Evolutionary conservation across 345 rosid genomes (phyloP).

Genomic region (Citrus glauca): DNA sequence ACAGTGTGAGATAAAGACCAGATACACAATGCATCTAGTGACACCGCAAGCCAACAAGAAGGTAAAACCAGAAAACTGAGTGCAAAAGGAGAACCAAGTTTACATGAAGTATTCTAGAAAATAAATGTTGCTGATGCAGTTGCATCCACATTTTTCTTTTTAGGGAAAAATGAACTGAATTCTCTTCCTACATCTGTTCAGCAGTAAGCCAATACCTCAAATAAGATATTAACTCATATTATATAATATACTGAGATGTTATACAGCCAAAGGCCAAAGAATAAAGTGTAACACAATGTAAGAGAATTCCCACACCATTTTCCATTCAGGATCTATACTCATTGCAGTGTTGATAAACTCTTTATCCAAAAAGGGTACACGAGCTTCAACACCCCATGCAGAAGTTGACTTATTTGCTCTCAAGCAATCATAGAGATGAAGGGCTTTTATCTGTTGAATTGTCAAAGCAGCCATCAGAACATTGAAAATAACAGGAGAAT

Average conservation of each 20-base stretch:
- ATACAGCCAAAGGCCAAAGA: neutral
- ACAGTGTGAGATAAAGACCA: neutral
- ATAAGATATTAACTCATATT: neutral
- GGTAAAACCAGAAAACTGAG: neutral
- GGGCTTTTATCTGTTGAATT: constrained; percentile 65
- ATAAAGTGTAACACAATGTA: neutral
- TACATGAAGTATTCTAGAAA: neutral
- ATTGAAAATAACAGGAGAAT: neutral
- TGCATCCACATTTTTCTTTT: neutral
- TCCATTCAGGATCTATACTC: constrained; percentile 86
- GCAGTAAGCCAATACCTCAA: neutral
- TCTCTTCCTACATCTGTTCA: neutral
- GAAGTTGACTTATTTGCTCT: constrained; percentile 86
- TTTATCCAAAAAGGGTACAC: constrained; percentile 84
- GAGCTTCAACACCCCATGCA: constrained; percentile 94
- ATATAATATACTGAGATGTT: neutral
- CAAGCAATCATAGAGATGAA: constrained; percentile 85
- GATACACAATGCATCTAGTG: neutral
- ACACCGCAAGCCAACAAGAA: neutral
- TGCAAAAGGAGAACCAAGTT: neutral
- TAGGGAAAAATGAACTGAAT: neutral
- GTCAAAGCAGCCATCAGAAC: constrained; percentile 16
- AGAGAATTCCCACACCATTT: constrained; percentile 49
- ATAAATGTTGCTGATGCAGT: neutral
- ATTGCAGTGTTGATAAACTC: constrained; percentile 62